A percentile compares a stretch with the other conserved stretches of the same genome.
Evolutionary conservation across 2,329 filamentous ascomycete genomes (phyloP).

Genomic region (Thermomyces lanuginosus): DNA sequence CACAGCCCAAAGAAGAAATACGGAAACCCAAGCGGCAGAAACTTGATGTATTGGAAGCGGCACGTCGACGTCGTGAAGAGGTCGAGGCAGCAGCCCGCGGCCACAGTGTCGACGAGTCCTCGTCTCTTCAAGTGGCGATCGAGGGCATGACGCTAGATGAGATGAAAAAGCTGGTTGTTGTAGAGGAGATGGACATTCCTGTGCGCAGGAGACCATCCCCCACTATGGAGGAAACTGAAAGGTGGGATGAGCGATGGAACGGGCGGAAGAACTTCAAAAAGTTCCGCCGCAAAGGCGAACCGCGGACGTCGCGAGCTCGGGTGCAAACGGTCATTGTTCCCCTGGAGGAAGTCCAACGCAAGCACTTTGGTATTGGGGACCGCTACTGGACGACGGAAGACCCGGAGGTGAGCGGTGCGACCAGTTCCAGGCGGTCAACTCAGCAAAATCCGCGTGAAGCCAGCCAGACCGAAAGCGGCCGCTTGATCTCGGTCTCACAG

Average conservation of each 20-base stretch:
- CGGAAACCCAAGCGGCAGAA: slow-evolving; percentile 39
- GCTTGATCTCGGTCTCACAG: slow-evolving; percentile 8
- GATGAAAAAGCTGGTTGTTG: slow-evolving; percentile 56
- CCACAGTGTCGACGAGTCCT: slow-evolving; percentile 49
- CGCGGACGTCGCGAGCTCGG: slow-evolving; percentile 22
- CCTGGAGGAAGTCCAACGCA: slow-evolving; percentile 53
- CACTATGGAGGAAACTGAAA: slow-evolving; percentile 34
- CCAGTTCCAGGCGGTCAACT: slow-evolving; percentile 7
- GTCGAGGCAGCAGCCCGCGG: slow-evolving; percentile 39
- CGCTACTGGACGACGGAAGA: slow-evolving; percentile 45
- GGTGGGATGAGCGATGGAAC: slow-evolving; percentile 85
- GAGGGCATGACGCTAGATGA: slow-evolving; percentile 54
- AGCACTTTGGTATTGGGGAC: slow-evolving; percentile 58
- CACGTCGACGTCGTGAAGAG: slow-evolving; percentile 36
- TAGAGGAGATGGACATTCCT: slow-evolving; percentile 58
- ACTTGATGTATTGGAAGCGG: slow-evolving; percentile 52
- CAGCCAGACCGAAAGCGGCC: slow-evolving; percentile 3
- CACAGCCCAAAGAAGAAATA: slow-evolving; percentile 12
- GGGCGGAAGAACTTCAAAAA: slow-evolving; percentile 92
- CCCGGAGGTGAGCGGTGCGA: slow-evolving; percentile 4
- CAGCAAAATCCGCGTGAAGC: slow-evolving; percentile 4
- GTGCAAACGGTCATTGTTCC: slow-evolving; percentile 47
- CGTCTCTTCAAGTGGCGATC: slow-evolving; percentile 38
- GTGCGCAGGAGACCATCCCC: slow-evolving; percentile 14
- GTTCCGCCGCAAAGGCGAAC: slow-evolving; percentile 37